Evolutionary conservation across 2,329 filamentous ascomycete species (phyloP).

Genomic region (Penicillium sp.): DNA sequence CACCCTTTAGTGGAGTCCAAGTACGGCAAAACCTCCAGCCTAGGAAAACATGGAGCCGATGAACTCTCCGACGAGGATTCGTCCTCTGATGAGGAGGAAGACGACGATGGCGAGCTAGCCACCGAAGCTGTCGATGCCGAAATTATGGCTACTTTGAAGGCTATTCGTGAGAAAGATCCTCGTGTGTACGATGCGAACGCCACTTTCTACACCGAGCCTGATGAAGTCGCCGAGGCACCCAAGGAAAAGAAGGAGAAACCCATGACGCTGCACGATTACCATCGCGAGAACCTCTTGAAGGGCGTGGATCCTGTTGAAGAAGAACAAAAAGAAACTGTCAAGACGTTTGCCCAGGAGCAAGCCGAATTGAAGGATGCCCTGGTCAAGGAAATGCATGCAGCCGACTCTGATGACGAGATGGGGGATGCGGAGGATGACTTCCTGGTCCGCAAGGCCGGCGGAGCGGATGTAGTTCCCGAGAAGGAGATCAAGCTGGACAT

Average conservation of each 20-base stretch:
- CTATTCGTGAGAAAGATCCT: conserved; percentile 88
- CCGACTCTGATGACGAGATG: conserved; percentile 54
- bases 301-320: conserved; percentile 66
- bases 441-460: conserved; percentile 70
- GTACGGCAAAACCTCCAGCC: conserved; percentile 58
- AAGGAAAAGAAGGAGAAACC: conserved; percentile 74
- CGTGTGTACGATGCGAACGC: conserved; percentile 79
- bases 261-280: conserved; percentile 85
- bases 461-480: conserved; percentile 37
- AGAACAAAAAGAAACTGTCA: conserved; percentile 54
- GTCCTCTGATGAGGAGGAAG: conserved; percentile 77
- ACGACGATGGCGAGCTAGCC: conserved; percentile 84
- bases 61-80: conserved; percentile 65
- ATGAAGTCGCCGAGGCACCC: conserved; percentile 41
- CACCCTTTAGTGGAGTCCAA: conserved; percentile 80
- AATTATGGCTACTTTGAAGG: conserved; percentile 82
- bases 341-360: conserved; percentile 87
- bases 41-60: conserved; percentile 44
- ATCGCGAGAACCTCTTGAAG: conserved; percentile 82
- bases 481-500: conserved; percentile 67
- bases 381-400: conserved; percentile 77
- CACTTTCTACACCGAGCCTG: conserved; percentile 74
- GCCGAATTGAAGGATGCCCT: conserved; percentile 77
- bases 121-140: conserved; percentile 84
- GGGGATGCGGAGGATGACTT: conserved; percentile 71